Evolutionary conservation across 257 asterid species (phyloP).

Genomic region (Solanum chilense): DNA sequence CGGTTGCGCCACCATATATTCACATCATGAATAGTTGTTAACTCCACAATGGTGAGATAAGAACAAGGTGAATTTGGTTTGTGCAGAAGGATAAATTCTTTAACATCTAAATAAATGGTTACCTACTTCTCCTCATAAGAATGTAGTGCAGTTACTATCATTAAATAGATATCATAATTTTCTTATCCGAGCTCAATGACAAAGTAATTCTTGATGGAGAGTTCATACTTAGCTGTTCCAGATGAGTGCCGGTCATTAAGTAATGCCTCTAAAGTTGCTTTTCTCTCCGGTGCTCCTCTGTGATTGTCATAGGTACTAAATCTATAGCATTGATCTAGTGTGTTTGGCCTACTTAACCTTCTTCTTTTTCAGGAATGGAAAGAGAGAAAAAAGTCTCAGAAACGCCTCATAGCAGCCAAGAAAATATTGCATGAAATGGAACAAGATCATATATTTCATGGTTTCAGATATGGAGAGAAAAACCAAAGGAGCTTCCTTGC

Average conservation of each 20-base stretch:
- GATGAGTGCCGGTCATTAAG: not conserved
- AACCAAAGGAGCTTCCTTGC: slow-evolving; percentile 66
- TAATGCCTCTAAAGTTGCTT: not conserved
- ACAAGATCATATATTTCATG: slow-evolving; percentile 78
- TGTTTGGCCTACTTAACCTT: slow-evolving; percentile 6
- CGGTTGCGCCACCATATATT: not conserved
- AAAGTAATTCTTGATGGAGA: not conserved
- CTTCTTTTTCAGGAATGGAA: slow-evolving; percentile 75
- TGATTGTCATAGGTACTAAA: not conserved
- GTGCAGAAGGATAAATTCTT: not conserved
- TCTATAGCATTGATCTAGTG: not conserved
- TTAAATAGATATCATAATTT: not conserved
- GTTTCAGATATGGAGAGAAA: slow-evolving; percentile 74
- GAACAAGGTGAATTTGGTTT: not conserved
- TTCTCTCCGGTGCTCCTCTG: not conserved
- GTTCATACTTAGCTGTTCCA: not conserved
- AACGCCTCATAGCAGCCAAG: slow-evolving; percentile 76
- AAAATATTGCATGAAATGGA: slow-evolving; percentile 78
- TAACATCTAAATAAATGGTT: not conserved
- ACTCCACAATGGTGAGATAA: not conserved
- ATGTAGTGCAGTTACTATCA: not conserved
- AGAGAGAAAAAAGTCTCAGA: slow-evolving; percentile 74
- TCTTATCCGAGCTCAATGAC: not conserved
- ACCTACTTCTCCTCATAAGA: not conserved
- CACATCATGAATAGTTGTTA: not conserved